A percentile compares a stretch with the other conserved stretches of the same genome.
Conservation (phyloP, 139 green algal genomes). For the Tetradesmus lagerheimii region DNA sequence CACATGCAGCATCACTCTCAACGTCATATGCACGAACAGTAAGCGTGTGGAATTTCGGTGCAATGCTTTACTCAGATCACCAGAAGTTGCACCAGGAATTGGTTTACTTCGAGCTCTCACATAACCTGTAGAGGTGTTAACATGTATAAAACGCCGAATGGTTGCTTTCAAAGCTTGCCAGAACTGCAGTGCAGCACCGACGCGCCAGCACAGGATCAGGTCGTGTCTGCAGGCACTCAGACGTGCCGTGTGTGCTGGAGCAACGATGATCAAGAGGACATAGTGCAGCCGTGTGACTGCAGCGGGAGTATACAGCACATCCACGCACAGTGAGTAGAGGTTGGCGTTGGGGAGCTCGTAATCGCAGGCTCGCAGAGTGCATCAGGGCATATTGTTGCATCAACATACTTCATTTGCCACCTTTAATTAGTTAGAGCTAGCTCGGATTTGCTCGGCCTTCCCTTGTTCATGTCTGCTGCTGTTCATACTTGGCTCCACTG, state of each 20-base stretch:
- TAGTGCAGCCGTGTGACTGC: constrained; percentile 13
- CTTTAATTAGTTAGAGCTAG: background rate
- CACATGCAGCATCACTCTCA: background rate
- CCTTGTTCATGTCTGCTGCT: background rate
- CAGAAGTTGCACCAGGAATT: background rate
- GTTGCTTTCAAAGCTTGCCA: background rate
- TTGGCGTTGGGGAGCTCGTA: background rate
- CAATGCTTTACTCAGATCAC: background rate
- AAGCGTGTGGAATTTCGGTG: background rate
- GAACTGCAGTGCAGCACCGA: background rate
- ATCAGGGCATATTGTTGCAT: background rate
- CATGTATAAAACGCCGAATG: background rate
- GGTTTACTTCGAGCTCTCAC: background rate
- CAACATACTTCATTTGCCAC: no score
- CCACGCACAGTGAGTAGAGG: constrained; percentile 19
- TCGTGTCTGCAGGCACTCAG: background rate
- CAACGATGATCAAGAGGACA: background rate
- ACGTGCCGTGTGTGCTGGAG: constrained; percentile 23
- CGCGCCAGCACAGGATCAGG: background rate
- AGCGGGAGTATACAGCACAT: constrained; percentile 1
- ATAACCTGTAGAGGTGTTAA: background rate
- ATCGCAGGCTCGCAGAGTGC: background rate
- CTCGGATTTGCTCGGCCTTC: background rate
- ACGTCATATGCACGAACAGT: no score
- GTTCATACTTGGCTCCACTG: background rate